Evolutionary conservation across 768 basidiomycete genomes (phyloP), one percentile per base, ranked within the genome.

Genomic region (Cubamyces lactineus): DNA sequence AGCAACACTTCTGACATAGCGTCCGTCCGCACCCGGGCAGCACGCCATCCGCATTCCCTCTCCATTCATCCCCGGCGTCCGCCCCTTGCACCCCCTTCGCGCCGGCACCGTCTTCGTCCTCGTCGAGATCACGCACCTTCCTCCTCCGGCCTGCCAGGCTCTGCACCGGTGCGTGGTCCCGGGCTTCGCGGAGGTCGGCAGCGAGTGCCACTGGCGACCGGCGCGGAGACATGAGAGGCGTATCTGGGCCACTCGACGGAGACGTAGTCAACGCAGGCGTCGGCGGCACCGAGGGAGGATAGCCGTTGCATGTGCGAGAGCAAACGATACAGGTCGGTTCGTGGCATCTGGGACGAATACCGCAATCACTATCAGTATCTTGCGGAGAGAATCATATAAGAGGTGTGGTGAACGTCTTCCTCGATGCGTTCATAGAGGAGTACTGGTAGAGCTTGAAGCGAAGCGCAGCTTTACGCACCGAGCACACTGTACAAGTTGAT

Each of bases 251-350:
- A 30, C 73, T 74, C 28, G 57, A 59, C 7, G 77, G 70, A 5
- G 75, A 73, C 41, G 70, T 69, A 2, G 74, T 76, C 51, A 77
- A 71, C 21, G 72, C 72, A 2, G 76, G 77, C 1, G 77, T 78
- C 1, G 77, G 75, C 23, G 77, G 76, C 21, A 70, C 53, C 38
- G 75, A 78, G 13, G 70, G 61, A 2, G 71, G 73, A 16, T 69
- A 73, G 0, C 72, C 76, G 24, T 74, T 75, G 50, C 77, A 78
- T 26, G 71, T 79, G 13, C 77, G 70, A 16, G 78, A 66, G 51
- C 77, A 78, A 45, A 78, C 70, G 3, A 69, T 65, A 53, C 77
- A 78, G 17, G 70, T 75, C 45, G 72, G 65, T 12, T 73, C 68
- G 17, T 70, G 53, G 53, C 77, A 78, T 50, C 77, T 78, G 38